A percentile compares a stretch with the other conserved stretches of the same genome.
These are phyloP conservation scores for Ophiostoma populinum DNA, from an alignment of 2,329 filamentous ascomycete species.

Conservation along the genomic window DNA sequence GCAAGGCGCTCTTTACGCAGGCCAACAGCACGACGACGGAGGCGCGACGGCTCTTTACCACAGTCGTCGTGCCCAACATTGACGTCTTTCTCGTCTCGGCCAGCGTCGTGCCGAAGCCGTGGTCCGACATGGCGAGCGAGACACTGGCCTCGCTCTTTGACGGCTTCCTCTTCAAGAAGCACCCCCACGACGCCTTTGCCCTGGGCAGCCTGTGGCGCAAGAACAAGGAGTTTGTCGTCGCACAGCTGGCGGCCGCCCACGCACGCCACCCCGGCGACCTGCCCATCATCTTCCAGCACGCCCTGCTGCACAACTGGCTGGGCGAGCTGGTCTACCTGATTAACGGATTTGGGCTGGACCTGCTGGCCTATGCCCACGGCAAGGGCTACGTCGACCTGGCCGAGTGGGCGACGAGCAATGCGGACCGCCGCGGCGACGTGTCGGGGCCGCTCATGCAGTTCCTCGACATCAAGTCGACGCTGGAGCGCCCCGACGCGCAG, in stretches of 20 bases:
- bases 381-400: conserved; percentile 64
- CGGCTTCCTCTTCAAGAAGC: conserved; percentile 64
- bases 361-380: conserved; percentile 71
- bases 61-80: conserved; percentile 54
- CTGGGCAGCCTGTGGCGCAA: conserved; percentile 84
- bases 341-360: conserved; percentile 73
- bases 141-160: conserved; percentile 64
- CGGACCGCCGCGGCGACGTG: conserved; percentile 49
- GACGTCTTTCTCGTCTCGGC: conserved; percentile 66
- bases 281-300: conserved; percentile 59
- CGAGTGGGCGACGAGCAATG: conserved; percentile 59
- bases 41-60: conserved; percentile 47
- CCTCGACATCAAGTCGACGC: conserved; percentile 64
- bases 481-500: conserved; percentile 44
- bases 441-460: conserved; percentile 61
- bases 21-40: conserved; percentile 44
- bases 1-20: conserved; percentile 42
- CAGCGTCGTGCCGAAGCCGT: conserved; percentile 60
- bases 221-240: conserved; percentile 72
- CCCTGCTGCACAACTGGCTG: conserved; percentile 67
- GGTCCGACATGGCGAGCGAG: conserved; percentile 57
- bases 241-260: conserved; percentile 62
- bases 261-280: conserved; percentile 51
- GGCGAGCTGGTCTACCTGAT: conserved; percentile 61
- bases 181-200: conserved; percentile 70